Conservation (phyloP, 2,329 filamentous ascomycete species). For the Chaetomiaceae sp. region DNA sequence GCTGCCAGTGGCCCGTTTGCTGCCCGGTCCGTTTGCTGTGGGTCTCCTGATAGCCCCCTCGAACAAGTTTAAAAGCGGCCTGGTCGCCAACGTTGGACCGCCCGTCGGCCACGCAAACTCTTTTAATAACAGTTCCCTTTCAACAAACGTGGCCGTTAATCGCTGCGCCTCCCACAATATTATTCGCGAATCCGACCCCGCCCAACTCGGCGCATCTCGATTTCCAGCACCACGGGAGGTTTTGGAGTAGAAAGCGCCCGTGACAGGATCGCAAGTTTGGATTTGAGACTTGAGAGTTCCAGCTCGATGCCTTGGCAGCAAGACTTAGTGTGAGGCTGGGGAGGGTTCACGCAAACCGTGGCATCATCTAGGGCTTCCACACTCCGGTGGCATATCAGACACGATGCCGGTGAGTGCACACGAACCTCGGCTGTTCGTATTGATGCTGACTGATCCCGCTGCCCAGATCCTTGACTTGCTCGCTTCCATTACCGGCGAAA, state of each 20-base stretch:
- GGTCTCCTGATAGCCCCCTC: conserved; percentile 14
- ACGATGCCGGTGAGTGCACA: conserved; percentile 36
- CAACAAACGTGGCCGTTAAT: conserved; percentile 6
- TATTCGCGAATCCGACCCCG: neutral
- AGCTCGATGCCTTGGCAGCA: conserved; percentile 23
- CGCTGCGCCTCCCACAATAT: neutral
- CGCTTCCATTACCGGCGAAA: conserved; percentile 56
- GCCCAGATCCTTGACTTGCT: conserved; percentile 44
- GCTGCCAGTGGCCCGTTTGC: too few species aligned
- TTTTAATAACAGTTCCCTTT: conserved; percentile 17
- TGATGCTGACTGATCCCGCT: conserved; percentile 19
- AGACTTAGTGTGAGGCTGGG: conserved; percentile 24
- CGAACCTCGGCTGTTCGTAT: neutral
- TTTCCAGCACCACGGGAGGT: neutral
- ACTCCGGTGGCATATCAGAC: conserved; percentile 10
- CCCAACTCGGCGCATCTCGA: too few species aligned
- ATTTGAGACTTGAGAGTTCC: neutral
- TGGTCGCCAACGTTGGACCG: conserved; percentile 14
- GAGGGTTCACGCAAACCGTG: conserved; percentile 18
- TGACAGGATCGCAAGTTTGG: conserved; percentile 3
- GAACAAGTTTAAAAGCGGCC: conserved; percentile 20
- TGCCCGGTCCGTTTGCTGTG: conserved; percentile 5
- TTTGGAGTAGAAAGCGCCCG: neutral
- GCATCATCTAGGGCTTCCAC: conserved; percentile 5
- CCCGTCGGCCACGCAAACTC: conserved; percentile 19